phyloP scores from a whole-genome alignment of 2,329 filamentous ascomycete species.

The Monilinia laxa region DNA sequence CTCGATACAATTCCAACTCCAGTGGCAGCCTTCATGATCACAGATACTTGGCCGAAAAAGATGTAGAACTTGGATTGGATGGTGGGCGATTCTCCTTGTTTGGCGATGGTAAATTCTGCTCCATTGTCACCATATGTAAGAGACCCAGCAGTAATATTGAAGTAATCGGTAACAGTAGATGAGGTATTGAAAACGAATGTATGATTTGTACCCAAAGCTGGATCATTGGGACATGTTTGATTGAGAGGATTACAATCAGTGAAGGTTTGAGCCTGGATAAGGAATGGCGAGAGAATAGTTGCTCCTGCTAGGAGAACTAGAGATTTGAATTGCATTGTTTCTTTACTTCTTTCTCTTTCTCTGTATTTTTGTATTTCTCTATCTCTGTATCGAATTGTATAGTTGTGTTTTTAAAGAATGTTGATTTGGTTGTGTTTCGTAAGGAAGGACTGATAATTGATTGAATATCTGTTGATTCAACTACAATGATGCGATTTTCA shows the following conservation, averaged over 20 bases:
- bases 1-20: slow-evolving; percentile 77
- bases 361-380: neutral
- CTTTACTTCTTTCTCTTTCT: too few species aligned
- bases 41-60: slow-evolving; percentile 79
- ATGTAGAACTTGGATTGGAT: slow-evolving; percentile 79
- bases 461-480: neutral
- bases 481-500: neutral
- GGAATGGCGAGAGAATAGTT: slow-evolving; percentile 41
- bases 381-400: neutral
- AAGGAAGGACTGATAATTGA: slow-evolving; percentile 1
- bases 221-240: slow-evolving; percentile 65
- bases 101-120: slow-evolving; percentile 68
- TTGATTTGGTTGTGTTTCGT: neutral
- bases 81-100: slow-evolving; percentile 74
- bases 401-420: slow-evolving; percentile 5
- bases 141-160: slow-evolving; percentile 66
- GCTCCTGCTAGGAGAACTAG: slow-evolving; percentile 29
- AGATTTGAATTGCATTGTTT: slow-evolving; percentile 31
- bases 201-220: slow-evolving; percentile 65
- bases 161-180: slow-evolving; percentile 57
- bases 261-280: slow-evolving; percentile 66
- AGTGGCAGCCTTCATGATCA: slow-evolving; percentile 71
- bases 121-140: slow-evolving; percentile 63
- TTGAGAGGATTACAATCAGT: slow-evolving; percentile 78
- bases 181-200: slow-evolving; percentile 61